Conservation (phyloP, 257 asterid genomes). For the Nicotiana knightiana region DNA sequence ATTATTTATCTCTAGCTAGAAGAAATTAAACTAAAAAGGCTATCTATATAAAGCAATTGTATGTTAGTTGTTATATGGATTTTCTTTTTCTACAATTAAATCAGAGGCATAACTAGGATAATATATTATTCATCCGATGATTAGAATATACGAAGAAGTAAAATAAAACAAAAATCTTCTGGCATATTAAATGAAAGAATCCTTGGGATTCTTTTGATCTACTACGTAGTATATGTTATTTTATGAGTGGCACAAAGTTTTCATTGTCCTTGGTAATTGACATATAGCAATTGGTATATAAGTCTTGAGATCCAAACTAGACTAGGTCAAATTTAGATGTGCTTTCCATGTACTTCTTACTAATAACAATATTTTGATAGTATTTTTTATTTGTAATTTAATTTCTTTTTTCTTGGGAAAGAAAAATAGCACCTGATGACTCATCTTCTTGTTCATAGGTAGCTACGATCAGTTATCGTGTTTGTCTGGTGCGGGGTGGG, state of each 20-base stretch:
- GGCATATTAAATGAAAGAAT: background rate
- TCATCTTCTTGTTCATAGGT: background rate
- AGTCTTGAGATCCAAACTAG: conserved; percentile 6
- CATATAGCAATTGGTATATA: background rate
- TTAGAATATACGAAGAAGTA: background rate
- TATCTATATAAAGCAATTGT: background rate
- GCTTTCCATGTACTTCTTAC: background rate
- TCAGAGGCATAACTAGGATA: background rate
- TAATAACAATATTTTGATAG: too few relatives aligned
- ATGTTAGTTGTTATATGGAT: background rate
- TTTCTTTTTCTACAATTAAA: background rate
- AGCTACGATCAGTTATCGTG: background rate
- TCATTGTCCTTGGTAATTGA: conserved; percentile 4
- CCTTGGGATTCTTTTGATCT: background rate
- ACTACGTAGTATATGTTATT: background rate
- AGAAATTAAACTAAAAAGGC: background rate
- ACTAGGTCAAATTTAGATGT: conserved; percentile 2
- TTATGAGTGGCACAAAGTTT: conserved; percentile 7
- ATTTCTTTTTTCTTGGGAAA: background rate
- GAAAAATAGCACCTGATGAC: background rate
- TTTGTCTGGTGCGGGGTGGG: too few relatives aligned
- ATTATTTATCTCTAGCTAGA: background rate
- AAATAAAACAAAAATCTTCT: background rate
- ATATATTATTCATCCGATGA: background rate
- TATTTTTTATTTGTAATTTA: background rate